These are phyloP conservation scores for Floccularia luteovirens DNA, from an alignment of 768 basidiomycete species.

Conservation along the genomic window DNA sequence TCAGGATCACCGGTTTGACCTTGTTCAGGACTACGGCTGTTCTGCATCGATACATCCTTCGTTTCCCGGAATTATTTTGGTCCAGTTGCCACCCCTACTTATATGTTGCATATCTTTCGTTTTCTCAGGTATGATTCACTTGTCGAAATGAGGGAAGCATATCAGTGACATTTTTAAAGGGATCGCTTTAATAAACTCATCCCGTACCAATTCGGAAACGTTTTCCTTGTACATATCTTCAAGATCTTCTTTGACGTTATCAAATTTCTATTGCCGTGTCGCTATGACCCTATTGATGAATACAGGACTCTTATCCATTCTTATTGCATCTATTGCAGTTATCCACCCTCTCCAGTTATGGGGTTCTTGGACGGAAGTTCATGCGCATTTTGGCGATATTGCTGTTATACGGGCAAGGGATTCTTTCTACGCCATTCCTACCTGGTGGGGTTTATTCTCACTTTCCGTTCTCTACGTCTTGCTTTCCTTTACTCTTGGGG, in stretches of 20 bases:
- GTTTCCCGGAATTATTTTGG: conserved; percentile 28
- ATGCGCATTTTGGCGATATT: conserved; percentile 30
- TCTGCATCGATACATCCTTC: conserved; percentile 37
- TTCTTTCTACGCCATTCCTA: conserved; percentile 18
- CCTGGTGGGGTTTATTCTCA: conserved; percentile 33
- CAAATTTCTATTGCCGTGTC: too few relatives aligned
- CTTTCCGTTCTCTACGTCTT: conserved; percentile 30
- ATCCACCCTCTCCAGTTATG: conserved; percentile 24
- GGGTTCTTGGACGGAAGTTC: conserved; percentile 39
- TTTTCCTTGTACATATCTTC: too few relatives aligned
- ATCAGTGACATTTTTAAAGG: too few relatives aligned
- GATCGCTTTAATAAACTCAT: too few relatives aligned
- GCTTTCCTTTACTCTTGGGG: conserved; percentile 26
- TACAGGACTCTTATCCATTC: conserved; percentile 28
- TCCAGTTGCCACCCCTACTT: conserved; percentile 38
- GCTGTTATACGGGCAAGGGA: conserved; percentile 17
- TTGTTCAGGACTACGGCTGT: conserved; percentile 52
- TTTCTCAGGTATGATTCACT: conserved; percentile 28
- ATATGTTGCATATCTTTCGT: conserved; percentile 31
- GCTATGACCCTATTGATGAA: conserved; percentile 37
- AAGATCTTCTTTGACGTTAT: too few relatives aligned
- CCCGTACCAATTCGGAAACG: too few relatives aligned
- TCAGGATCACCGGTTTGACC: conserved; percentile 58
- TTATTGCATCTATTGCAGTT: conserved; percentile 29
- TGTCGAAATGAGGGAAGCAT: background rate